A percentile compares a stretch with the other conserved stretches of the same genome.
These are phyloP conservation scores for Pseudogymnoascus sp. DNA, from an alignment of 2,329 filamentous ascomycete species.

Conservation along the genomic window DNA sequence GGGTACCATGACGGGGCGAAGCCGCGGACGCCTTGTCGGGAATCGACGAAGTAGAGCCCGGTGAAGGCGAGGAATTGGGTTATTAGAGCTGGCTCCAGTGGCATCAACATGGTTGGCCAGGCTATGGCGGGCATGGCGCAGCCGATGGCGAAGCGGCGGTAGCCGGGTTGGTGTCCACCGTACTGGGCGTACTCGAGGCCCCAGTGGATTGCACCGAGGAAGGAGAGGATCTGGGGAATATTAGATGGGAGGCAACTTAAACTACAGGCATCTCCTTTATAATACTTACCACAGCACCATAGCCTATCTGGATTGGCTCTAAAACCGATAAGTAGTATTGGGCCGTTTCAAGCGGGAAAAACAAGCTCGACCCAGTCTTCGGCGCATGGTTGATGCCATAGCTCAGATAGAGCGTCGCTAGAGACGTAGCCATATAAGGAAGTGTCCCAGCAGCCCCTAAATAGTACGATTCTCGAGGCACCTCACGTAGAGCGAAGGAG, in stretches of 20 bases:
- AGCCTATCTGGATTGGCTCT: slow-evolving; percentile 83
- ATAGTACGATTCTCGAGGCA: slow-evolving; percentile 58
- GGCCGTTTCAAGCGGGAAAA: slow-evolving; percentile 62
- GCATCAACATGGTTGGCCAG: slow-evolving; percentile 83
- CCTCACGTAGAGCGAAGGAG: slow-evolving; percentile 54
- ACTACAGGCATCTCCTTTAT: slow-evolving; percentile 4
- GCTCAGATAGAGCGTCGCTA: slow-evolving; percentile 72
- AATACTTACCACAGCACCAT: slow-evolving; percentile 66
- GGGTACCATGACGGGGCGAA: slow-evolving; percentile 82
- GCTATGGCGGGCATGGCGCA: slow-evolving; percentile 70
- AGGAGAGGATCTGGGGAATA: slow-evolving; percentile 65
- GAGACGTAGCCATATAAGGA: slow-evolving; percentile 76
- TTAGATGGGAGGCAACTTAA: slow-evolving; percentile 3
- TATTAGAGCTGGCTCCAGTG: slow-evolving; percentile 76
- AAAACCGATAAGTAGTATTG: slow-evolving; percentile 63
- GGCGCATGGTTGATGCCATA: slow-evolving; percentile 70
- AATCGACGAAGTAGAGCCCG: slow-evolving; percentile 77
- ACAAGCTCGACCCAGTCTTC: slow-evolving; percentile 48
- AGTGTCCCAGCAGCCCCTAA: slow-evolving; percentile 71
- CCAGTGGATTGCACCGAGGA: slow-evolving; percentile 90
- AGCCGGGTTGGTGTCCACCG: slow-evolving; percentile 59
- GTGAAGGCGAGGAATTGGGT: slow-evolving; percentile 79
- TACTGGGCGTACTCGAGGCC: slow-evolving; percentile 75
- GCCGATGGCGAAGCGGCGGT: slow-evolving; percentile 75
- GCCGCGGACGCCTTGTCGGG: slow-evolving; percentile 60